Percentiles rank a stretch among this genome's conserved stretches.
phyloP scores from a whole-genome alignment of 2,329 filamentous ascomycete species.

The Nigrospora osmanthi region DNA sequence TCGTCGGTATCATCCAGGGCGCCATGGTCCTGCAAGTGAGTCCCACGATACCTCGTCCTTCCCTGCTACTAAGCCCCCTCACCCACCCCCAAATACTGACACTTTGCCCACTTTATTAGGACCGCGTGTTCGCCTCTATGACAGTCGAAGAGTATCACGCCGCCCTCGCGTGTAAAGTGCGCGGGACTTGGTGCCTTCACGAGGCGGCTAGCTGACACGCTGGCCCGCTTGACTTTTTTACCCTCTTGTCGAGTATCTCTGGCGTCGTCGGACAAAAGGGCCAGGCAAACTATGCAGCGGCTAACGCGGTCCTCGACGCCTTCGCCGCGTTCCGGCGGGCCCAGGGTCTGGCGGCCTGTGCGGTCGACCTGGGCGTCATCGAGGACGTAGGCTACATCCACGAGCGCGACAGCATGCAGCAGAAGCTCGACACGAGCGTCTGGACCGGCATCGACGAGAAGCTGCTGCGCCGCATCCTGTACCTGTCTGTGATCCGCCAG shows the following conservation, averaged over 20 bases:
- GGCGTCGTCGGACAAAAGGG: slow-evolving; percentile 11
- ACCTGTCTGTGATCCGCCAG: background rate
- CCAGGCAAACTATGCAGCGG: slow-evolving; percentile 21
- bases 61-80: no score
- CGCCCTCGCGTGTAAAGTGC: slow-evolving; percentile 28
- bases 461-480: background rate
- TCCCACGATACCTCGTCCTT: background rate
- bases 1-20: slow-evolving; percentile 30
- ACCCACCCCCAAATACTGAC: no score
- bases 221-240: slow-evolving; percentile 20
- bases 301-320: slow-evolving; percentile 19
- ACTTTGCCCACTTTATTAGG: slow-evolving; percentile 7
- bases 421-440: background rate
- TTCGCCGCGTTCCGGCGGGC: slow-evolving; percentile 6
- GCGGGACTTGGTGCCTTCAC: slow-evolving; percentile 35
- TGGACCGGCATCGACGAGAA: background rate
- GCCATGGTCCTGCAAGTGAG: slow-evolving; percentile 26
- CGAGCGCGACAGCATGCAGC: background rate
- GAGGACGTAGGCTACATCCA: slow-evolving; percentile 4
- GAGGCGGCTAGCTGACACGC: slow-evolving; percentile 3
- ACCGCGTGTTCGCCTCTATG: slow-evolving; percentile 27
- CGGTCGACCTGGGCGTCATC: slow-evolving; percentile 4
- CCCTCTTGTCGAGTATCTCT: slow-evolving; percentile 15
- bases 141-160: slow-evolving; percentile 24
- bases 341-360: slow-evolving; percentile 1